Evolutionary conservation across 2,329 filamentous ascomycete species (phyloP).

Genomic region (Aspergillus phoenicis): DNA sequence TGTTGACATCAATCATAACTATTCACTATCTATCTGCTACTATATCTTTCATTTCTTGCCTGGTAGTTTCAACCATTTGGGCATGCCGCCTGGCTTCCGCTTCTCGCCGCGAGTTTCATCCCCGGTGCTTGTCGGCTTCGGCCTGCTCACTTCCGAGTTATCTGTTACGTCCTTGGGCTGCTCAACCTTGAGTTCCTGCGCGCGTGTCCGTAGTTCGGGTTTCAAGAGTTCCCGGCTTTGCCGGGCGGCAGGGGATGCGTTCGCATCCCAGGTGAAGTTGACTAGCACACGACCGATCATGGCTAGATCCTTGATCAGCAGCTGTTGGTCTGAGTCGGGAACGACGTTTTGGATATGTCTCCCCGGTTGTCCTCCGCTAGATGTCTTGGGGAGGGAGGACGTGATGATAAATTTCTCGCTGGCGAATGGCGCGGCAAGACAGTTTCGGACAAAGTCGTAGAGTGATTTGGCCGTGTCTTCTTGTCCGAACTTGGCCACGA

Average conservation of each 20-base stretch:
- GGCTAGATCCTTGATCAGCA: constrained; percentile 71
- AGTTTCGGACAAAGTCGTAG: constrained; percentile 71
- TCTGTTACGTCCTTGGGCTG: constrained; percentile 54
- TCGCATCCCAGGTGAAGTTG: constrained; percentile 73
- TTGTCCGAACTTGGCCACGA: constrained; percentile 70
- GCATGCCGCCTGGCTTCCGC: constrained; percentile 49
- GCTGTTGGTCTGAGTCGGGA: constrained; percentile 48
- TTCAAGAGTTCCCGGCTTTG: constrained; percentile 61
- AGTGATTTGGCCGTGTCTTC: constrained; percentile 70
- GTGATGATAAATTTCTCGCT: constrained; percentile 72
- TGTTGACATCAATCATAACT: background rate
- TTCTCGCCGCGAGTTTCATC: constrained; percentile 31
- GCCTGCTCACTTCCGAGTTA: constrained; percentile 46
- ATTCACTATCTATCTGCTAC: background rate
- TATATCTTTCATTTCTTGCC: constrained; percentile 64
- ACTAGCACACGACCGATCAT: constrained; percentile 72
- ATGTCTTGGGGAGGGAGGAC: constrained; percentile 48
- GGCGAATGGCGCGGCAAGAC: constrained; percentile 63
- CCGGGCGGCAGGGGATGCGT: constrained; percentile 59
- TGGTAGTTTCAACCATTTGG: constrained; percentile 73
- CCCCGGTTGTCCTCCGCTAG: constrained; percentile 12
- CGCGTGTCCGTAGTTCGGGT: constrained; percentile 61
- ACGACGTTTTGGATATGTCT: constrained; percentile 33
- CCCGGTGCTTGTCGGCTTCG: constrained; percentile 38
- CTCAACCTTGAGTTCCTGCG: constrained; percentile 63